phyloP scores from a whole-genome alignment of 192 early-diverging fungal genomes.

The Spizellomyces punctatus region DNA sequence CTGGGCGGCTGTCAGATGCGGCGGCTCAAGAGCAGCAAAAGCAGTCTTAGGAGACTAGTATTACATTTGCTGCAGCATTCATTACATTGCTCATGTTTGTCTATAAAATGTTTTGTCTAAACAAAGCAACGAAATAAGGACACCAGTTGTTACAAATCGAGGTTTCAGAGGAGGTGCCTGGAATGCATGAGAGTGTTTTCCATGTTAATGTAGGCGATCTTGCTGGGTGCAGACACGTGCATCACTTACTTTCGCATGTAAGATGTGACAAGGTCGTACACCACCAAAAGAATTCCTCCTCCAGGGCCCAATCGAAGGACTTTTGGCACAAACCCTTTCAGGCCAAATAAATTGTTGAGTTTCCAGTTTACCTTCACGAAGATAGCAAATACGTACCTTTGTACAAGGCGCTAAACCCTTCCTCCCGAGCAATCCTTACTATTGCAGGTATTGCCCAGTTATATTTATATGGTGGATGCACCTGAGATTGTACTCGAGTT shows the following conservation, averaged over 20 bases:
- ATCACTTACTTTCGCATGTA: conserved; percentile 72
- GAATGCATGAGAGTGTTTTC: no score
- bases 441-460: conserved; percentile 85
- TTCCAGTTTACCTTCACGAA: not conserved
- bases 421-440: conserved; percentile 78
- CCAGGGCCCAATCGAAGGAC: conserved; percentile 92
- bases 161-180: no score
- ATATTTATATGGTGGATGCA: conserved; percentile 77
- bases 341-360: conserved; percentile 2
- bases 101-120: no score
- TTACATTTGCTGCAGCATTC: no score
- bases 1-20: conserved; percentile 29
- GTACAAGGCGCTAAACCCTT: conserved; percentile 87
- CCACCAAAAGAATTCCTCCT: conserved; percentile 75
- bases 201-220: no score
- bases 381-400: conserved; percentile 56
- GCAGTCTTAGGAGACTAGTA: not conserved
- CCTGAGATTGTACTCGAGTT: conserved; percentile 90
- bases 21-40: conserved; percentile 8
- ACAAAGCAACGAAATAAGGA: no score
- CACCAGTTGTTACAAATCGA: no score
- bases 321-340: conserved; percentile 84
- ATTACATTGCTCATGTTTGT: no score
- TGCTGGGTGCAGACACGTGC: no score
- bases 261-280: conserved; percentile 82